Conservation (phyloP, 2,329 filamentous ascomycete species). For the Microcyclospora tardicrescens region DNA sequence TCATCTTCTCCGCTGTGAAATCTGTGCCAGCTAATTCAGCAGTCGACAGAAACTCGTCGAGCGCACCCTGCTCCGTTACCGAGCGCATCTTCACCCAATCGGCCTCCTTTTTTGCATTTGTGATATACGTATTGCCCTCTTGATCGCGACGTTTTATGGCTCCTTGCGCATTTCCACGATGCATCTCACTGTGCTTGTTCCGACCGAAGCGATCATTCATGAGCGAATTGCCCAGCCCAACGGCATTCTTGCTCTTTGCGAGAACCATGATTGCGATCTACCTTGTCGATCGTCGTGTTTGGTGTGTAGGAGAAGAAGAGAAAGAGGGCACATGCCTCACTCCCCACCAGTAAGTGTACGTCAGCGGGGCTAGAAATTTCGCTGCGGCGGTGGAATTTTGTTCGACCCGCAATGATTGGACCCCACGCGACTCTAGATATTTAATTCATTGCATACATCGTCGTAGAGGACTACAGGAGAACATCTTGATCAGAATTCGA, state of each 20-base stretch:
- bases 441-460: neutral
- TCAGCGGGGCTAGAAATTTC: too few species aligned
- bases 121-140: slow-evolving; percentile 54
- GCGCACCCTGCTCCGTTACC: slow-evolving; percentile 88
- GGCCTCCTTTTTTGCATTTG: slow-evolving; percentile 79
- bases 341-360: too few species aligned
- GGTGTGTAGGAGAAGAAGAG: neutral
- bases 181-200: slow-evolving; percentile 72
- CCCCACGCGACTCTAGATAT: too few species aligned
- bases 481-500: too few species aligned
- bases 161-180: slow-evolving; percentile 63
- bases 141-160: slow-evolving; percentile 29
- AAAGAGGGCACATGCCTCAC: neutral
- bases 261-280: slow-evolving; percentile 44
- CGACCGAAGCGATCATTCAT: slow-evolving; percentile 99
- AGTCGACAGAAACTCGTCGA: slow-evolving; percentile 92
- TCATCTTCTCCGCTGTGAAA: slow-evolving; percentile 98
- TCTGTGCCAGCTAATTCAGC: slow-evolving; percentile 96
- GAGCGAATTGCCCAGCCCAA: slow-evolving; percentile 89
- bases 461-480: too few species aligned
- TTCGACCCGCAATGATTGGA: too few species aligned
- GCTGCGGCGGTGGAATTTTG: too few species aligned
- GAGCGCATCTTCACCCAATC: slow-evolving; percentile 99
- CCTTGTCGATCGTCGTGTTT: neutral
- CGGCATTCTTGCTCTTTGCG: slow-evolving; percentile 87